These are phyloP conservation scores for Fomitopsis schrenkii DNA, from an alignment of 1,284 basidiomycete species.

Conservation along the genomic window DNA sequence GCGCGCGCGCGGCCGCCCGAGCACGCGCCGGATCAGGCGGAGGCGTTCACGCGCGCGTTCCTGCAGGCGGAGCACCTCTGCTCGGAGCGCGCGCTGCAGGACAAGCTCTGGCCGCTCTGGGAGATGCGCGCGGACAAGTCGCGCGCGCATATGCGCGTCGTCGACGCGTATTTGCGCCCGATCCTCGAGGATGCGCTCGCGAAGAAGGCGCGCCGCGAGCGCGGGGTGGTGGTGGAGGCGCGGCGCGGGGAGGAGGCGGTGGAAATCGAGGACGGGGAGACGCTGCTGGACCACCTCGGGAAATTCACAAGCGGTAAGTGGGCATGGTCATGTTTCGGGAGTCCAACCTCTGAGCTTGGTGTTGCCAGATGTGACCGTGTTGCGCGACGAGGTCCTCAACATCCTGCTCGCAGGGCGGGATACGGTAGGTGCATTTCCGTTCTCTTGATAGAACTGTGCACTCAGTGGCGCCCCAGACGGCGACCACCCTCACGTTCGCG, in stretches of 20 bases:
- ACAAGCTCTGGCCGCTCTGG: constrained; percentile 19
- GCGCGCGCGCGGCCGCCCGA: neutral
- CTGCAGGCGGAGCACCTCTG: constrained; percentile 31
- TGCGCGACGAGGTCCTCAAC: constrained; percentile 38
- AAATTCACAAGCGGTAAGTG: constrained; percentile 26
- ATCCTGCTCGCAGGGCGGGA: constrained; percentile 38
- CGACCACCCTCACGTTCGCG: constrained; percentile 31
- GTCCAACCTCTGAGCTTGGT: neutral
- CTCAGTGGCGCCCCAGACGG: constrained; percentile 19
- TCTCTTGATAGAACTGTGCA: no score
- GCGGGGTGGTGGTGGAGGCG: constrained; percentile 1
- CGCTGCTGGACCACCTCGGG: constrained; percentile 37
- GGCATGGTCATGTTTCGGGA: neutral
- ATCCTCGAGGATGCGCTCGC: constrained; percentile 36
- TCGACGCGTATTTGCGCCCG: constrained; percentile 28
- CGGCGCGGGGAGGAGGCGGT: constrained; percentile 11
- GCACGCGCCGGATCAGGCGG: constrained; percentile 8
- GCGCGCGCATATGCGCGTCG: constrained; percentile 14
- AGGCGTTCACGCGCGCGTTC: constrained; percentile 38
- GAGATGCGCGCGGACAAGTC: constrained; percentile 12
- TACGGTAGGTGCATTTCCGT: constrained; percentile 25
- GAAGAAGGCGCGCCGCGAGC: constrained; percentile 23
- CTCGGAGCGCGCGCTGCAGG: constrained; percentile 28
- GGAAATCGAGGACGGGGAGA: constrained; percentile 24
- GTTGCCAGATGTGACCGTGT: constrained; percentile 13